A percentile compares a stretch with the other conserved stretches of the same genome.
Conservation (phyloP, 2,329 filamentous ascomycete genomes). For the Exophiala phaeomuriformis region DNA sequence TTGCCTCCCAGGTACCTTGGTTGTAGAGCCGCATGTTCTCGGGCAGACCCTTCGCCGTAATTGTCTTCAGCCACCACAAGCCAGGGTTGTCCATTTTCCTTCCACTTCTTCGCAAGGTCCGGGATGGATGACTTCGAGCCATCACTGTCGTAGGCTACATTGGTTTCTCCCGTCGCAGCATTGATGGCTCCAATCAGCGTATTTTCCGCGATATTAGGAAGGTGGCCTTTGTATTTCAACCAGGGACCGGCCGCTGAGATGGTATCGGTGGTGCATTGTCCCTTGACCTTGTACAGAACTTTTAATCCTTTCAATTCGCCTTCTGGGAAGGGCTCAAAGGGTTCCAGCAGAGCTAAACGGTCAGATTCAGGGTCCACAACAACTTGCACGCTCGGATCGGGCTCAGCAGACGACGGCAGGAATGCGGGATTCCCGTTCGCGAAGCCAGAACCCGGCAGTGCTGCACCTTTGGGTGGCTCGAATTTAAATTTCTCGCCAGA, state of each 20-base stretch:
- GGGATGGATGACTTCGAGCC: slow-evolving; percentile 72
- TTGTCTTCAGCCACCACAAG: slow-evolving; percentile 96
- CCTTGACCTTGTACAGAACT: slow-evolving; percentile 91
- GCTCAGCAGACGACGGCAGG: slow-evolving; percentile 62
- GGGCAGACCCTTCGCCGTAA: slow-evolving; percentile 84
- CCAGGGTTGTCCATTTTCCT: slow-evolving; percentile 67
- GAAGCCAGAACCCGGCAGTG: slow-evolving; percentile 66
- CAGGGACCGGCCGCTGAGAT: slow-evolving; percentile 95
- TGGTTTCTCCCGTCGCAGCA: slow-evolving; percentile 85
- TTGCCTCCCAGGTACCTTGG: slow-evolving; percentile 83
- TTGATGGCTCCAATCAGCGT: slow-evolving; percentile 94
- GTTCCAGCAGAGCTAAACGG: slow-evolving; percentile 82
- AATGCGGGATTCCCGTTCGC: slow-evolving; percentile 69
- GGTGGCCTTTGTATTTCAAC: slow-evolving; percentile 98
- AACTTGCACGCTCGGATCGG: slow-evolving; percentile 64
- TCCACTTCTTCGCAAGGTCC: slow-evolving; percentile 79
- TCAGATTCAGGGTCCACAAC: slow-evolving; percentile 80
- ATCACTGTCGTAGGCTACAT: slow-evolving; percentile 80
- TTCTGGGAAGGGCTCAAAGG: slow-evolving; percentile 75
- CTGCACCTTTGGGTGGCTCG: slow-evolving; percentile 58
- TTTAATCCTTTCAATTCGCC: slow-evolving; percentile 68
- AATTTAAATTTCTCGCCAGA: slow-evolving; percentile 80
- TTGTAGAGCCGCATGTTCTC: slow-evolving; percentile 84
- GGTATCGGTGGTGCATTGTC: slow-evolving; percentile 97
- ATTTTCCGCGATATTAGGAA: slow-evolving; percentile 96